Evolutionary conservation across 169 alveolate species (phyloP), one percentile per base, ranked within the genome.

Genomic region (Cryptosporidium felis): DNA sequence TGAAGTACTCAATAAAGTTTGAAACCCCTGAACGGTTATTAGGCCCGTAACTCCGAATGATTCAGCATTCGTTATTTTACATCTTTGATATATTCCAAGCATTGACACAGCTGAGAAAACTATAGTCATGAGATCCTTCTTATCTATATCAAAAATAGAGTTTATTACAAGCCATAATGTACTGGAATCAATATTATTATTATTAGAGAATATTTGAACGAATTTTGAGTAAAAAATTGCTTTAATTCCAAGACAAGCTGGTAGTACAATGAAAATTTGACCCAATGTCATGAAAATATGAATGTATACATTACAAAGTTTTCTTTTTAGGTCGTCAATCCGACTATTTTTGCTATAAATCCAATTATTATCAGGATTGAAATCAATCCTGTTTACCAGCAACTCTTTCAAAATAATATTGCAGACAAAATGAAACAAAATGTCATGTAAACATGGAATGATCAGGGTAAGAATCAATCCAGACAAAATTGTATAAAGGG

Each of bases 251-350:
- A 74, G 8, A 38, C 65, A 74, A 56, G 9, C 21, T 18, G 85
- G 85, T 4, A 74, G 21, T 8, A 49, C 85, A 14, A 74, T 74
- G 14, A 74, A n/a, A 12, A 74, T 41, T 56, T 74, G 85, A 6
- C 85, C 85, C 16, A 74, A 38, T 1, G 85, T 74, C 85, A 74
- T 74, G 44, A 74, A 74, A 5, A 53, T 18, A 53, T 74, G 85
- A 32, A 74, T 74, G 56, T 74, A 49, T 32, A 28, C 32, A 30
- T 74, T 49, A 36, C 74, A 74, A 5, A 74, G 30, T 56, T 47
- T 74, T 8, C 67, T 49, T n/a, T 41, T 58, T 44, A 45, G 16
- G n/a, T 63, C 60, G 23, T 42, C 42, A 9, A 38, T 45, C 21
- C 16, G 42, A 26, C 32, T 63, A n/a, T 23, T 38, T 41, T 45